A percentile compares a stretch with the other conserved stretches of the same genome.
Evolutionary conservation across 352 stramenopile genomes (phyloP).

Genomic region (Thraustochytrium sp.): DNA sequence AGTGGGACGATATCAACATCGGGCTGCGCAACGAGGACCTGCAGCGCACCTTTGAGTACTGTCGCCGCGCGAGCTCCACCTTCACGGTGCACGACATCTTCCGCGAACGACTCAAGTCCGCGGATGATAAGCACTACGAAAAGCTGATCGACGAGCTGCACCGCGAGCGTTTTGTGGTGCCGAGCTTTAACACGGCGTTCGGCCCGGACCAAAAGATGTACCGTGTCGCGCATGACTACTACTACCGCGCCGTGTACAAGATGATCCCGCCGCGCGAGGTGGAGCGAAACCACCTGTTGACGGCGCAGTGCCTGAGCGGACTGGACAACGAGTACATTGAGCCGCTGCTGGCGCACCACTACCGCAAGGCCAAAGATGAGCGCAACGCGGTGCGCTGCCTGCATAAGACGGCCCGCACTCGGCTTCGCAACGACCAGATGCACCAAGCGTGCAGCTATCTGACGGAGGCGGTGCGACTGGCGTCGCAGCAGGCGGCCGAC

Average conservation of each 20-base stretch:
- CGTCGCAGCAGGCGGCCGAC: not conserved
- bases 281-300: not conserved
- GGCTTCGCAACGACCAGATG: not conserved
- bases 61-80: not conserved
- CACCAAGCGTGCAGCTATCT: not conserved
- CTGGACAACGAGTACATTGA: conserved; percentile 8
- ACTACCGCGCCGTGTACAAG: conserved; percentile 33
- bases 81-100: conserved; percentile 30
- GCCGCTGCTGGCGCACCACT: conserved; percentile 32
- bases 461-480: not conserved
- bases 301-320: not conserved
- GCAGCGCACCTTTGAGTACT: not conserved
- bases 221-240: conserved; percentile 27
- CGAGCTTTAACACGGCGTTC: not conserved
- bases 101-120: not conserved
- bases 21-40: not conserved
- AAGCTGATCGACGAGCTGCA: not conserved
- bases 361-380: conserved; percentile 12
- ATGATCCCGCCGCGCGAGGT: conserved; percentile 19
- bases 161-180: conserved; percentile 20
- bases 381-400: conserved; percentile 5
- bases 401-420: not conserved
- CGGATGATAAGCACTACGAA: not conserved
- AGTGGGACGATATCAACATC: conserved; percentile 41
- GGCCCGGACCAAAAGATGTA: not conserved